Evolutionary conservation across 2,329 filamentous ascomycete genomes (phyloP).

Genomic region (Fusarium coffeatum): DNA sequence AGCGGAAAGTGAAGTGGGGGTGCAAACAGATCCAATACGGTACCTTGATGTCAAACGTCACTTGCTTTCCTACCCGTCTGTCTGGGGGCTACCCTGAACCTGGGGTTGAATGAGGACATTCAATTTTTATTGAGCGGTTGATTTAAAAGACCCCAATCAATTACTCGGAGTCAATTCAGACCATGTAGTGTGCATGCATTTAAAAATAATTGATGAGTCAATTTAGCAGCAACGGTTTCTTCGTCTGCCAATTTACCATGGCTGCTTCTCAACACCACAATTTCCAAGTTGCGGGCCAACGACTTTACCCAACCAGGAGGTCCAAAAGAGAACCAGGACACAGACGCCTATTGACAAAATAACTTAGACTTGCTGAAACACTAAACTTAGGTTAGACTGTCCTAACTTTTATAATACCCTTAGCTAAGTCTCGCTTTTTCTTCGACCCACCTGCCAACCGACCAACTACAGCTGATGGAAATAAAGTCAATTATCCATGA

Average conservation of each 20-base stretch:
- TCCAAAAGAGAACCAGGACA: too few relatives aligned
- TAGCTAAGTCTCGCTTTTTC: too few relatives aligned
- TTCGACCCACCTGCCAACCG: too few relatives aligned
- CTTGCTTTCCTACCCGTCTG: slow-evolving; percentile 1
- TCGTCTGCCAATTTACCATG: neutral
- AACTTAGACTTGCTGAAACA: too few relatives aligned
- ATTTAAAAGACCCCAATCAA: neutral
- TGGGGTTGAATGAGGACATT: slow-evolving; percentile 10
- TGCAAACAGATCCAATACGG: slow-evolving; percentile 22
- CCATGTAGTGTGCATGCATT: neutral
- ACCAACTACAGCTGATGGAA: neutral
- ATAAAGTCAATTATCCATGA: neutral
- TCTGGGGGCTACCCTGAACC: slow-evolving; percentile 38
- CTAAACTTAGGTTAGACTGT: too few relatives aligned
- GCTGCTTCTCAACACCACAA: too few relatives aligned
- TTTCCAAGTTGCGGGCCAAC: too few relatives aligned
- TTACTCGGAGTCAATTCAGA: neutral
- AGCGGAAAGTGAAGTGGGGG: slow-evolving; percentile 26
- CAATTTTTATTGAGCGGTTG: neutral
- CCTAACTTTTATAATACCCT: too few relatives aligned
- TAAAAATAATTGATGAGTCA: neutral
- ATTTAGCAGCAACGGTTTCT: neutral
- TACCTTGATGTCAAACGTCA: slow-evolving; percentile 46
- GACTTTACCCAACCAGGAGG: too few relatives aligned
- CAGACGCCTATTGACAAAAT: too few relatives aligned